These are phyloP conservation scores for Daldinia grandis DNA, from an alignment of 495 filamentous ascomycete species.

Conservation along the genomic window DNA sequence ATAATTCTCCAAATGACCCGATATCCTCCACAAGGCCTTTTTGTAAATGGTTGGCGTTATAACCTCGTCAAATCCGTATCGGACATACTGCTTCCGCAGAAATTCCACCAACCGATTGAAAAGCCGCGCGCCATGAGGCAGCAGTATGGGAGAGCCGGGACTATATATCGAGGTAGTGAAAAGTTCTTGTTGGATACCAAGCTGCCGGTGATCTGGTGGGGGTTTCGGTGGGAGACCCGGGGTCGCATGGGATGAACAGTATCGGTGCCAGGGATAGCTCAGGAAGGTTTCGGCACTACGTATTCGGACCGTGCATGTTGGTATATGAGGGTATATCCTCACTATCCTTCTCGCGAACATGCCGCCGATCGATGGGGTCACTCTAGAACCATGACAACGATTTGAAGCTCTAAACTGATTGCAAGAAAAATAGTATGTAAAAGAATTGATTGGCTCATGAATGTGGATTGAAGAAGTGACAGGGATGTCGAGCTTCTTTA, in stretches of 20 bases:
- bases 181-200: slow-evolving; percentile 76
- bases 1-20: slow-evolving; percentile 93
- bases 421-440: slow-evolving; percentile 14
- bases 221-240: slow-evolving; percentile 42
- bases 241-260: slow-evolving; percentile 48
- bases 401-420: neutral
- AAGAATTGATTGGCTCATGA: slow-evolving; percentile 16
- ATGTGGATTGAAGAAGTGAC: slow-evolving; percentile 5
- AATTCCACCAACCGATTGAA: slow-evolving; percentile 89
- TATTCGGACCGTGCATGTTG: slow-evolving; percentile 24
- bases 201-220: slow-evolving; percentile 70
- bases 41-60: slow-evolving; percentile 96
- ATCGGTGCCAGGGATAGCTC: slow-evolving; percentile 27
- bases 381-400: slow-evolving; percentile 16
- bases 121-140: slow-evolving; percentile 83
- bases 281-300: slow-evolving; percentile 10
- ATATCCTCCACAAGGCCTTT: slow-evolving; percentile 85
- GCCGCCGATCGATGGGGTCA: slow-evolving; percentile 31
- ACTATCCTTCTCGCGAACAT: slow-evolving; percentile 39
- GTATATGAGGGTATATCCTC: slow-evolving; percentile 30
- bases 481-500: slow-evolving; percentile 10
- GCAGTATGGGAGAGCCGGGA: slow-evolving; percentile 88
- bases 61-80: slow-evolving; percentile 91
- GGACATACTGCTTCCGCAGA: slow-evolving; percentile 84
- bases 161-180: slow-evolving; percentile 82